Percentiles rank a stretch among this genome's conserved stretches.
phyloP scores from a whole-genome alignment of 1,284 basidiomycete genomes.

The Malassezia slooffiae region DNA sequence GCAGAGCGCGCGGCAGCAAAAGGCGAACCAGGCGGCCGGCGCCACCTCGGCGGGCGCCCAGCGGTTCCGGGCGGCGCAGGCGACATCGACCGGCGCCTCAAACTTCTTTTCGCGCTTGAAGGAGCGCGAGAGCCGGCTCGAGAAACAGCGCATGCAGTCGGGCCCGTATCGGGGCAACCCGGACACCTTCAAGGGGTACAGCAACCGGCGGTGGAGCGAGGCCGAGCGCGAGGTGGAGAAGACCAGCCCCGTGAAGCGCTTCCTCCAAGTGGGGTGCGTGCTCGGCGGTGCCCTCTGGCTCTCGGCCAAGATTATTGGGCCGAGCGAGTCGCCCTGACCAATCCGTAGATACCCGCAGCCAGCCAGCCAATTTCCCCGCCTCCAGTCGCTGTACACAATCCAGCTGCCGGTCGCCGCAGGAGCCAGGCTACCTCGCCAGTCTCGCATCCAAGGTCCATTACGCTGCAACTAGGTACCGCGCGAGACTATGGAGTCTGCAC shows the following conservation, averaged over 20 bases:
- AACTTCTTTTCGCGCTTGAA: conserved; percentile 15
- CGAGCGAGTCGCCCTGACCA: too few species aligned
- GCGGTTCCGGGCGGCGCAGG: conserved; percentile 12
- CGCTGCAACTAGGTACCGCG: too few species aligned
- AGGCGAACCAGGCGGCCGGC: not conserved
- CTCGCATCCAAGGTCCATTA: too few species aligned
- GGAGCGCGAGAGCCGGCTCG: conserved; percentile 12
- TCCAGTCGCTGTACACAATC: too few species aligned
- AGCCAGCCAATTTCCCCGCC: too few species aligned
- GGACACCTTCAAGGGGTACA: conserved; percentile 7
- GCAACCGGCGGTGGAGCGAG: conserved; percentile 9
- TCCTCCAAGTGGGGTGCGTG: conserved; percentile 28
- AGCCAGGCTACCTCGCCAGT: too few species aligned
- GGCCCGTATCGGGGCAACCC: conserved; percentile 4
- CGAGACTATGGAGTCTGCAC: not conserved
- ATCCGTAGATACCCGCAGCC: too few species aligned
- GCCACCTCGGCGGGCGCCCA: not conserved
- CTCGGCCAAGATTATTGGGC: too few species aligned
- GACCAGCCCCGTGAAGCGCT: conserved; percentile 23
- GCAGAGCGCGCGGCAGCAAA: conserved; percentile 1
- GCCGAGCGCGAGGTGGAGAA: conserved; percentile 20
- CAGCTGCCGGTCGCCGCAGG: too few species aligned
- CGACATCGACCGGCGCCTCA: conserved; percentile 17
- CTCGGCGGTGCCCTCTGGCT: conserved; percentile 15
- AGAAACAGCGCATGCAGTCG: conserved; percentile 7